Evolutionary conservation across 352 stramenopile species (phyloP).

Genomic region (Phytopythium helicoides): DNA sequence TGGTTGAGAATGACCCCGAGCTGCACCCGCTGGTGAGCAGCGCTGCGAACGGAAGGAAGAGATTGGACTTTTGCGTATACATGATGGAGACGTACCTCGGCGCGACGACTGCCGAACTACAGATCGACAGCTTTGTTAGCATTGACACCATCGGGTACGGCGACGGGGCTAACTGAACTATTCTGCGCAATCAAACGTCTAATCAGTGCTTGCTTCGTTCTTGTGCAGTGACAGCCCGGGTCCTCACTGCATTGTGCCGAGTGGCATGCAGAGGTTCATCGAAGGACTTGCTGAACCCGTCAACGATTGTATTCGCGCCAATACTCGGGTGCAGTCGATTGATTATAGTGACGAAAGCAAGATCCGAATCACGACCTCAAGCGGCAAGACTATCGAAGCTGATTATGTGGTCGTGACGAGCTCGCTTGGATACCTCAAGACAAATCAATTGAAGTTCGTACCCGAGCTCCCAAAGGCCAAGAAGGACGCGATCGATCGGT

Average conservation of each 20-base stretch:
- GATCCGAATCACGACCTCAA: slow-evolving; percentile 32
- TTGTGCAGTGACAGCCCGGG: slow-evolving; percentile 39
- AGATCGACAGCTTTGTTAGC: slow-evolving; percentile 25
- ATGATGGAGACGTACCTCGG: slow-evolving; percentile 61
- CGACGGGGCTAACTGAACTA: no score
- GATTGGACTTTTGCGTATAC: slow-evolving; percentile 26
- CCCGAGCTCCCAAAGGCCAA: slow-evolving; percentile 48
- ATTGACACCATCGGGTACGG: slow-evolving; percentile 26
- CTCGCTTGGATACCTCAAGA: slow-evolving; percentile 55
- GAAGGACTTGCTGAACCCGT: slow-evolving; percentile 32
- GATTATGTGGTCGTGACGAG: slow-evolving; percentile 58
- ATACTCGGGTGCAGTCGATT: slow-evolving; percentile 27
- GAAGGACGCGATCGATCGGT: slow-evolving; percentile 41
- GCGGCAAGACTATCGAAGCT: slow-evolving; percentile 20
- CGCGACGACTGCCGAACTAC: slow-evolving; percentile 22
- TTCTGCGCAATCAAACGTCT: no score
- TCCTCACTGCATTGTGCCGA: slow-evolving; percentile 47
- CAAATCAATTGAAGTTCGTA: slow-evolving; percentile 41
- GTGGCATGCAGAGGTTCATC: slow-evolving; percentile 55
- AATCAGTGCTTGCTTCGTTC: not conserved
- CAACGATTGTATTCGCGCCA: slow-evolving; percentile 30
- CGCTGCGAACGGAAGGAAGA: slow-evolving; percentile 9
- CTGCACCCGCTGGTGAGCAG: slow-evolving; percentile 4
- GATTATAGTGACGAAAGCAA: slow-evolving; percentile 23
- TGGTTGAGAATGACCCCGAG: slow-evolving; percentile 22